Conservation (phyloP, 768 basidiomycete species). For the Boletus tylopilopsis region DNA sequence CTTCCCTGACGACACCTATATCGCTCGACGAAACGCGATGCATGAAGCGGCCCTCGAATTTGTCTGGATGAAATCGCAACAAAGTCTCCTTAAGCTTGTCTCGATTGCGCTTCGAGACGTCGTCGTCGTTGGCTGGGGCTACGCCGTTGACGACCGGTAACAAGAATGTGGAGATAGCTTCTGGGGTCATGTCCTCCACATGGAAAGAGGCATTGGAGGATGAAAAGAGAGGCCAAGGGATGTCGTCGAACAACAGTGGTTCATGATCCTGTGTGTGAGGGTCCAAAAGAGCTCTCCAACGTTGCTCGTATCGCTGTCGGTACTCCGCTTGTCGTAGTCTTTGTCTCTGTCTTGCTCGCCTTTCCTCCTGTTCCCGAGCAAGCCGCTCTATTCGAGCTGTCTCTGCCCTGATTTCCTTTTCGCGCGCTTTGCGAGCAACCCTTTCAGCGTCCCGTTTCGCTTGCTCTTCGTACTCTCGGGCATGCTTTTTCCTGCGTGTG, state of each 20-base stretch:
- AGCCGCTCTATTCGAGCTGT: slow-evolving; percentile 46
- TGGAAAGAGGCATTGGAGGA: slow-evolving; percentile 14
- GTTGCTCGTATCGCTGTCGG: slow-evolving; percentile 50
- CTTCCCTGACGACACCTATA: slow-evolving; percentile 49
- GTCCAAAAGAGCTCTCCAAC: slow-evolving; percentile 52
- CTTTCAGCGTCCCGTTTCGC: slow-evolving; percentile 50
- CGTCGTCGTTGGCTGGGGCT: slow-evolving; percentile 15
- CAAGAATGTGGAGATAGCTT: slow-evolving; percentile 57
- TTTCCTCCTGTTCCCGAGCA: slow-evolving; percentile 50
- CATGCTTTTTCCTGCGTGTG: slow-evolving; percentile 57
- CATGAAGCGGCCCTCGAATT: slow-evolving; percentile 75
- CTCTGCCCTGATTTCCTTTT: slow-evolving; percentile 53
- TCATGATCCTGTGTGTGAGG: slow-evolving; percentile 21
- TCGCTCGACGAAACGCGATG: slow-evolving; percentile 45
- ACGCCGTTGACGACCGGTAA: slow-evolving; percentile 29
- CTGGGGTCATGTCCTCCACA: slow-evolving; percentile 50
- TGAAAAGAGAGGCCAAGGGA: slow-evolving; percentile 68
- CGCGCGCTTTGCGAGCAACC: slow-evolving; percentile 50
- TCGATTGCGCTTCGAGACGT: slow-evolving; percentile 44
- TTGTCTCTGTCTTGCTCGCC: slow-evolving; percentile 47
- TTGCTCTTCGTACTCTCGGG: slow-evolving; percentile 61
- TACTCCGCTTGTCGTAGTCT: slow-evolving; percentile 41
- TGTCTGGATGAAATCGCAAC: slow-evolving; percentile 77
- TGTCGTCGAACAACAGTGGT: slow-evolving; percentile 48
- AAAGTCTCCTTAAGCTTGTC: slow-evolving; percentile 66